Evolutionary conservation across 345 rosid genomes (phyloP), one percentile per base, ranked within the genome.

Genomic region (Lumnitzera racemosa): DNA sequence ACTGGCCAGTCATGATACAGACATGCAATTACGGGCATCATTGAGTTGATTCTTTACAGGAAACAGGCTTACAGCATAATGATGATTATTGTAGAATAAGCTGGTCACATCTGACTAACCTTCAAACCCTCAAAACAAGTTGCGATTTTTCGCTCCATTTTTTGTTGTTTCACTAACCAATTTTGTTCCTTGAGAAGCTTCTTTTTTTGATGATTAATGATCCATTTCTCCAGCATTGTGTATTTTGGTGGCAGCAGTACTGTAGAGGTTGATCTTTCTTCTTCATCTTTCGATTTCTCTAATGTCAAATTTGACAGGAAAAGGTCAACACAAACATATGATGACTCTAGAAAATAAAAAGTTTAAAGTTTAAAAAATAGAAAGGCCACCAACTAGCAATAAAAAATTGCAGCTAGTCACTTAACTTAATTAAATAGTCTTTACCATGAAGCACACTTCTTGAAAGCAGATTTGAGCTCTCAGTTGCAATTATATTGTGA

Each of bases 161-260:
- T 90, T 56, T 82, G 88, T 74, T 78, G 85, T 70, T 82, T 90
- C 51, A 75, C 62, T 57, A 66, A 65, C 89, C 88, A 88, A 62
- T 65, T 77, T 77, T 73, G 84, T 64, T 90, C 87, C 55, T 51
- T 69, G 49, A 68, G 46, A 49, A 76, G 69, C 65, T 78, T 90
- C 78, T 69, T 81, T 66, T 76, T 83, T 74, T 75, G 90, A 61
- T 70, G 76, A 78, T 83, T 84, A 78, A 78, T 72, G 58, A 90
- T 73, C 97, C 96, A 90, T 57, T 83, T 90, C 77, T 90, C 92
- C 57, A 76, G 80, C 92, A 85, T 85, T 27, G 96, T 88, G 66
- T 73, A 73, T 80, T 79, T 85, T 47, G 90, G 91, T 61, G 83
- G 65, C 49, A 61, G 75, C 16, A 70, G 56, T 67, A 72, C 78